phyloP scores from a whole-genome alignment of 2,329 filamentous ascomycete species.

The Arthroderma sp. region DNA sequence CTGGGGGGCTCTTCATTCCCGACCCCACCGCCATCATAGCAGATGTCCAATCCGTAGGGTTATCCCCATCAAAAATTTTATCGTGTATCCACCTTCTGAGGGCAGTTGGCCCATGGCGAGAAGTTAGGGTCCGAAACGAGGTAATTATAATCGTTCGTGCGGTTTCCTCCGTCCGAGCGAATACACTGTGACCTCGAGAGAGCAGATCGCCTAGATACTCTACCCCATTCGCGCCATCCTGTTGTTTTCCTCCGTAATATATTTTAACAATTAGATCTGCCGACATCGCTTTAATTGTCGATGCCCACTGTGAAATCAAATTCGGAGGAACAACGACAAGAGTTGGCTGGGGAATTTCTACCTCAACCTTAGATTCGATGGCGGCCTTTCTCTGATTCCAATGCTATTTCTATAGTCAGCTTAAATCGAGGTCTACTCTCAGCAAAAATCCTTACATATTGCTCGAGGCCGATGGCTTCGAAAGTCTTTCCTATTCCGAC shows the following conservation, averaged over 20 bases:
- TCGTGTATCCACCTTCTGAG: not conserved
- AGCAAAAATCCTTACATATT: not conserved
- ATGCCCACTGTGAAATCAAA: constrained; percentile 1
- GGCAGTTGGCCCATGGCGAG: not conserved
- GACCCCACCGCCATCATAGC: not conserved
- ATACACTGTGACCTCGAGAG: not conserved
- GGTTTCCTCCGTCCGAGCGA: not conserved
- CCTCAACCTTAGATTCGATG: not conserved
- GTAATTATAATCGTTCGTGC: not conserved
- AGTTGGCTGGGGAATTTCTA: not conserved
- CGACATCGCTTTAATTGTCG: not conserved
- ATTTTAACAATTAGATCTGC: not conserved
- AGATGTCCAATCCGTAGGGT: not conserved
- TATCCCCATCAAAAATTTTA: not conserved
- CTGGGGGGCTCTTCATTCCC: not conserved
- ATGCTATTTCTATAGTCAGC: not conserved
- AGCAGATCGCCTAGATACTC: not conserved
- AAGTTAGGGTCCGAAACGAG: not conserved
- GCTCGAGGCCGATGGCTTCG: constrained; percentile 77
- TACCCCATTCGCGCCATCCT: not conserved
- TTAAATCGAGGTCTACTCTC: not conserved
- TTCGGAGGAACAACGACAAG: constrained; percentile 5
- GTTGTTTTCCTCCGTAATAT: constrained; percentile 1
- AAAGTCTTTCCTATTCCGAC: constrained; percentile 99
- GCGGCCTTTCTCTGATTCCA: not conserved